Conservation (phyloP, 805 yeast species). For the Spathaspora hagerdaliae region DNA sequence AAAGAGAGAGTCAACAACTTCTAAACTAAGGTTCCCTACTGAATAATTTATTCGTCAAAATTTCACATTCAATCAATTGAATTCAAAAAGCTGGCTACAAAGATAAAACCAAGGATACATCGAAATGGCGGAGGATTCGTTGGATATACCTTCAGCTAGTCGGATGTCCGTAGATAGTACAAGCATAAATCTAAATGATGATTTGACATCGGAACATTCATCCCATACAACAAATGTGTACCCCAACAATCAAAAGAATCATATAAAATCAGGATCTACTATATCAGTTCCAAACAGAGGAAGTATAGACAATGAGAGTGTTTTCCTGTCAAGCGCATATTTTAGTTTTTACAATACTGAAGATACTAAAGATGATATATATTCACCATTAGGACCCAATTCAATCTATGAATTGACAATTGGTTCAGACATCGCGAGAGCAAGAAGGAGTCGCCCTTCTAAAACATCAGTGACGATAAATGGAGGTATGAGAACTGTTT, state of each 20-base stretch:
- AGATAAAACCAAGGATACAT: not conserved
- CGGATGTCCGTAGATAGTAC: conserved; percentile 12
- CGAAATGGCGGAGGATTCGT: conserved; percentile 6
- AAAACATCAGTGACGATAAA: conserved; percentile 33
- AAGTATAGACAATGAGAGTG: conserved; percentile 29
- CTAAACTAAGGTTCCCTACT: no score
- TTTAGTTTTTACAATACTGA: conserved; percentile 16
- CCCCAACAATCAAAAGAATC: conserved; percentile 7
- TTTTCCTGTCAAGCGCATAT: conserved; percentile 24
- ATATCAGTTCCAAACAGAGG: conserved; percentile 16
- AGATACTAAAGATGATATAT: conserved; percentile 17
- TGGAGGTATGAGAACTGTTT: conserved; percentile 41
- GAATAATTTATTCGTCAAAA: no score
- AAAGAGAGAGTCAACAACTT: no score
- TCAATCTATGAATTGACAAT: conserved; percentile 75
- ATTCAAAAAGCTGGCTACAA: no score
- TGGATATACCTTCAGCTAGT: conserved; percentile 12
- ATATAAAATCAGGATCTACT: not conserved
- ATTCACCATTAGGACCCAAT: conserved; percentile 65
- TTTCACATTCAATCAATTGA: no score
- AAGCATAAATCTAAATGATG: conserved; percentile 29
- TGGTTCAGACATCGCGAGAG: conserved; percentile 47
- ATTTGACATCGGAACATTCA: conserved; percentile 25
- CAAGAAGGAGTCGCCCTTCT: conserved; percentile 29
- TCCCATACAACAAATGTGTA: conserved; percentile 8